Evolutionary conservation across 2,329 filamentous ascomycete genomes (phyloP), one percentile per base, ranked within the genome.

Genomic region (Ustulina deusta): DNA sequence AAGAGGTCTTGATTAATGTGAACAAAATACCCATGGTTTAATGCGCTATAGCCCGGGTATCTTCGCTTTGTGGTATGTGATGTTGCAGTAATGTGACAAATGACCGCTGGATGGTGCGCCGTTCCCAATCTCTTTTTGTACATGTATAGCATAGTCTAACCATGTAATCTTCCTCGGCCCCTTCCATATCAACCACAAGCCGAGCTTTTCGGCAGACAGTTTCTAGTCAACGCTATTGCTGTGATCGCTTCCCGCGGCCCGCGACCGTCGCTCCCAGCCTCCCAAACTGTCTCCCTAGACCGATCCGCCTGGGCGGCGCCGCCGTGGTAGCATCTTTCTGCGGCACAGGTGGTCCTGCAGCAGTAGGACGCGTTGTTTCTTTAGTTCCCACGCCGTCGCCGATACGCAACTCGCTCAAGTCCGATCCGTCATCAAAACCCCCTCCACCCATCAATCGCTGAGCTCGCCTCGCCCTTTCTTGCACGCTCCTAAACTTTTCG

Each of bases 401-500:
- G 52, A 84, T 78, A 20, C 81, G 78, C 65, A 79, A 71, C 63
- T 81, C 81, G 42, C 75, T 82, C n/a, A 86, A 78, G 4, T 79
- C 78, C 3, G 81, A 78, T 6, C 82, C 79, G 54, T 85, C 84
- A 56, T 88, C 85, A 38, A 83, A 73, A 17, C 84, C 81, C 5
- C 84, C 81, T 15, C 87, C 86, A 52, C 84, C 78, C 57, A 84
- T 84, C 60, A 87, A 80, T 66, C 89, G 84, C 75, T 93, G 91
- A 13, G 88, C 84, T 61, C 93, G 86, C 62, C 94, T 87, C 6
- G 94, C 92, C 68, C 89, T 90, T 73, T 99, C 96, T 77, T 99
- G 96, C 1, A 97, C 95, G 60, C 86, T 89, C 72, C 93, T 92
- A 81, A 99, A 99, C 77, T 97, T 97, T 71, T 99, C 96, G 5